Base-by-base conservation (phyloP, 2,329 filamentous ascomycete genomes). In the Penicillium expansum region DNA sequence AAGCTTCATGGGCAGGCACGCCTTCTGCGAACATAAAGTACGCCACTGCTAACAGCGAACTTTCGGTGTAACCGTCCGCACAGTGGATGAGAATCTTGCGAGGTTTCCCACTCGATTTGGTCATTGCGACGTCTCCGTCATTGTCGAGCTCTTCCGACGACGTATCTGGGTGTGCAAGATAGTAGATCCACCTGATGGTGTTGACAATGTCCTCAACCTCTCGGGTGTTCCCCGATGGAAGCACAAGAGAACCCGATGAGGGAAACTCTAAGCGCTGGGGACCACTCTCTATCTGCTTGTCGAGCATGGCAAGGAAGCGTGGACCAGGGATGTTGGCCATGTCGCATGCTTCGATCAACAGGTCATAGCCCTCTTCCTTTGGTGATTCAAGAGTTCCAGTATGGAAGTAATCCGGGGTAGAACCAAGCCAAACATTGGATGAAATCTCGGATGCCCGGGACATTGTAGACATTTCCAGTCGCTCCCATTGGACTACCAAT, bases 21-120 rank as follows among this genome's bases (percentile, higher is more conserved):
- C 91, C 91, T 60, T 94, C 91, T 52, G 90, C 91, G 74, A 92
- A 99, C 82, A 95, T 96, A 71, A 88, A 91, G 74, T 99, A 99
- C 10, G 93, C 91, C 38, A 99, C 85, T 2, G 85, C 91, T 18
- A 99, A 81, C 73, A 99, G 82, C 1, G 92, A 92, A 1, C 90
- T 93, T 74, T 99, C 94, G 0, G 94, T 99, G 69, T 99, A 99
- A 18, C 94, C 94, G 73, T 99, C 94, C 2, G 88, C 87, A 73
- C 94, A 97, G 74, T 97, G 93, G 39, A 99, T 90, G 32, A 97
- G 83, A 33, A 97, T 85, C 69, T 86, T 92, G 61, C 86, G 80
- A 54, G 85, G 79, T 33, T 76, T 74, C 29, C 70, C 71, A 9
- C 60, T 62, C 6, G 70, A 62, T 8, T 69, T 64, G 1, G 71